Evolutionary conservation across 805 yeast species (phyloP), one percentile per base, ranked within the genome.

Genomic region (Myxozyma lipomycoides): DNA sequence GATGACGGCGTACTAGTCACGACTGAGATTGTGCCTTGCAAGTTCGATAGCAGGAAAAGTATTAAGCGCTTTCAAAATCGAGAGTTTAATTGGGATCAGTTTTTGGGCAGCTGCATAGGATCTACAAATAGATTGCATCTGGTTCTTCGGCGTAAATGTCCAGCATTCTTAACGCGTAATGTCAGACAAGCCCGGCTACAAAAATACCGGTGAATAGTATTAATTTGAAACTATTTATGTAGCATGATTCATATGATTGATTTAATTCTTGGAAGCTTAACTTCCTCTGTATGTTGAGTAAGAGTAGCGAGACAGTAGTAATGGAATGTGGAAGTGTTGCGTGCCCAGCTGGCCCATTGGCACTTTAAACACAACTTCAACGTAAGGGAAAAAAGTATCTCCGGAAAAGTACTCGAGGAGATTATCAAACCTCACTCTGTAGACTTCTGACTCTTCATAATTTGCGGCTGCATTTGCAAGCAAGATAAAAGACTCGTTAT

Each of bases 241-340:
- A n/a, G n/a, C n/a, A n/a, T n/a, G n/a, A n/a, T n/a, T n/a, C n/a
- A n/a, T n/a, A n/a, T n/a, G n/a, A n/a, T n/a, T n/a, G n/a, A n/a
- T n/a, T n/a, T n/a, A n/a, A n/a, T n/a, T n/a, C n/a, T n/a, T n/a
- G n/a, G n/a, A n/a, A n/a, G 19, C 10, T 24, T 62, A 84, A 63
- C 86, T 80, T 1, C 98, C 98, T 49, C 97, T 77, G 70, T 90
- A 90, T 0, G 97, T 90, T 4, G 95, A 80, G 70, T 89, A 90
- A 30, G 95, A 84, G 69, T 84, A 87, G 64, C 87, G 87, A 40
- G 95, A 82, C 51, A 90, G 71, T 47, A 90, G 74, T 55, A 90
- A 70, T 0, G 98, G 98, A 48, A 90, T 84, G 65, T 90, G 98
- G 68, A 88, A 90, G 66, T 90, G 98, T 35, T 78, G 71, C 0